Evolutionary conservation across 2,329 filamentous ascomycete genomes (phyloP), one percentile per base, ranked within the genome.

Genomic region (Aspergillus tubingensis): DNA sequence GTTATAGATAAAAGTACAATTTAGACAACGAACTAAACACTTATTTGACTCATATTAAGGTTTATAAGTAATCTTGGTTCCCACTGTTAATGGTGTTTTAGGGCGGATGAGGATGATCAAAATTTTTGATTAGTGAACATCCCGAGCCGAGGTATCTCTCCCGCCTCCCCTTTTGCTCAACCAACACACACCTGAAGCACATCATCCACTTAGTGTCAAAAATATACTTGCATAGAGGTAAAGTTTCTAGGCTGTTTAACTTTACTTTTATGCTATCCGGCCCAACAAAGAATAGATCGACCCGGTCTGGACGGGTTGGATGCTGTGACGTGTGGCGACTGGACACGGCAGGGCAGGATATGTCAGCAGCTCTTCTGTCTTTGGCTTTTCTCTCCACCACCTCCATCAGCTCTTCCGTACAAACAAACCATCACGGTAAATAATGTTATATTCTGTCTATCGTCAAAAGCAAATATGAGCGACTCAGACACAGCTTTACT

Each of bases 51-150:
- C 11, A 11, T 5, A 36, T 13, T 36, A 36, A 36, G 11, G 32
- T 36, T 36, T 36, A 13, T 1, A 36, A 36, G 32, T 5, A 13
- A 36, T 36, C 32, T 36, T 36, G 5, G 11, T 36, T 36, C 11
- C 32, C 32, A 36, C 11, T 36, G 41, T 1, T 43, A 2, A 1
- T 21, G 7, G 17, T 30, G 27, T 11, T n/a, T 1, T 17, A 25
- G 25, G 51, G 30, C 44, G 36, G 15, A 6, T 23, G 21, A 21
- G 23, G 27, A 44, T 38, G 43, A 58, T 36, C 23, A 8, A 10
- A 47, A 38, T 44, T 47, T 5, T 15, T 53, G 59, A 58, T 61
- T 61, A 61, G 59, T 61, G 59, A 61, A 58, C 59, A 58, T 5
- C 36, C 56, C 55, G 59, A 58, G 55, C 59, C 59, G 59, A 61